phyloP scores from a whole-genome alignment of 2,329 filamentous ascomycete species.

The Botrytis tulipae region DNA sequence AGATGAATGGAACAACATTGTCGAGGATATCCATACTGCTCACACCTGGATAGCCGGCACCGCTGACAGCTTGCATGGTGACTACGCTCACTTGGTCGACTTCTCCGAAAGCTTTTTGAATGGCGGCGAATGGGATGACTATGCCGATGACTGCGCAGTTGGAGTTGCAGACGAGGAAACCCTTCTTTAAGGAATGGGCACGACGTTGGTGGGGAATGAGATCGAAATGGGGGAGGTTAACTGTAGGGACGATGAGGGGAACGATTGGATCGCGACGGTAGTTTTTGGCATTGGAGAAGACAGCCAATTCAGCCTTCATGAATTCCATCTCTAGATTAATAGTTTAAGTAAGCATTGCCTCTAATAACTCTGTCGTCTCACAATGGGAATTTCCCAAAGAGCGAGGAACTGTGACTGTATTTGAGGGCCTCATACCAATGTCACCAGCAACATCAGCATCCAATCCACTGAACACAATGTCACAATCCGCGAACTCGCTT shows the following conservation, averaged over 20 bases:
- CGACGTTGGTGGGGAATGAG: constrained; percentile 86
- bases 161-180: constrained; percentile 95
- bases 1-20: constrained; percentile 92
- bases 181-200: constrained; percentile 70
- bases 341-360: background rate
- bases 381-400: background rate
- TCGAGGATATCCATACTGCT: constrained; percentile 94
- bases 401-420: background rate
- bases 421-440: constrained; percentile 59
- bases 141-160: constrained; percentile 97
- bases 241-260: constrained; percentile 89
- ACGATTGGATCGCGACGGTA: constrained; percentile 87
- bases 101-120: constrained; percentile 81
- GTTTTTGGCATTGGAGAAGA: constrained; percentile 99
- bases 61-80: constrained; percentile 92
- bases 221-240: constrained; percentile 84
- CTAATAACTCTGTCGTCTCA: no score
- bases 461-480: constrained; percentile 88
- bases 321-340: constrained; percentile 76
- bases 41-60: constrained; percentile 87
- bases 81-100: constrained; percentile 76
- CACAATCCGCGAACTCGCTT: constrained; percentile 81
- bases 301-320: constrained; percentile 78
- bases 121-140: constrained; percentile 89
- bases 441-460: constrained; percentile 92